Percentiles rank a stretch among this genome's conserved stretches.
These are phyloP conservation scores for Stagonosporopsis rhizophila DNA, from an alignment of 2,329 filamentous ascomycete genomes.

Conservation along the genomic window DNA sequence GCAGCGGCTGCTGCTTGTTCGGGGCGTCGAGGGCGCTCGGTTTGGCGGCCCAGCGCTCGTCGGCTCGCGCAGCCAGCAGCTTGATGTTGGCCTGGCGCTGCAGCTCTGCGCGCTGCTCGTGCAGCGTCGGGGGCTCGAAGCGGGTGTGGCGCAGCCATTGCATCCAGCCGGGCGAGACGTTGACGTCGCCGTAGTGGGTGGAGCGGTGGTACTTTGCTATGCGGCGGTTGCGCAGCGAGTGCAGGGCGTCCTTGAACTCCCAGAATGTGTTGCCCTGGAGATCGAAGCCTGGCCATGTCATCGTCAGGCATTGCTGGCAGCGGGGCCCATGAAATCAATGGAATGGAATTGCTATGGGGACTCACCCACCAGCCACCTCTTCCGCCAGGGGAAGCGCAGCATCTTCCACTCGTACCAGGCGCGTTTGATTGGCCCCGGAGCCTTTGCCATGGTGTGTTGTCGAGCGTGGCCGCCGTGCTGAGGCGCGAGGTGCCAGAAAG, in stretches of 20 bases:
- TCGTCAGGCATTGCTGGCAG: background rate
- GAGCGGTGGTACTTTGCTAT: conserved; percentile 64
- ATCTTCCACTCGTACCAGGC: conserved; percentile 70
- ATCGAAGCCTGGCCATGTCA: conserved; percentile 57
- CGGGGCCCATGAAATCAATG: background rate
- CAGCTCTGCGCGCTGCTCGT: conserved; percentile 66
- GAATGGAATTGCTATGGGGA: background rate
- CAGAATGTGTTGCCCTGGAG: conserved; percentile 70
- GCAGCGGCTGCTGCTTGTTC: conserved; percentile 56
- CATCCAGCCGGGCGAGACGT: conserved; percentile 70
- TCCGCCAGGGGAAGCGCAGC: conserved; percentile 67
- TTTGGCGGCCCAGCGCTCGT: conserved; percentile 67
- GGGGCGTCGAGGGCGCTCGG: conserved; percentile 66
- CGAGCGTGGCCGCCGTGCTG: background rate
- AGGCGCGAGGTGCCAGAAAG: background rate
- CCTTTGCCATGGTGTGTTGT: conserved; percentile 44
- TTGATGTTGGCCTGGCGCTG: conserved; percentile 65
- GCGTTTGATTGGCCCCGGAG: conserved; percentile 48
- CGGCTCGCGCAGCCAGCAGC: conserved; percentile 64
- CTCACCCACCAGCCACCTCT: conserved; percentile 64
- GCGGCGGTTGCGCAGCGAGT: conserved; percentile 61
- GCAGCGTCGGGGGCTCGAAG: conserved; percentile 60
- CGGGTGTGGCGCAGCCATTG: conserved; percentile 72
- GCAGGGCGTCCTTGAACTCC: conserved; percentile 68
- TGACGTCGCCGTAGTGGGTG: conserved; percentile 65